phyloP scores from a whole-genome alignment of 2,329 filamentous ascomycete genomes.

The Arthrobotrys iridis region DNA sequence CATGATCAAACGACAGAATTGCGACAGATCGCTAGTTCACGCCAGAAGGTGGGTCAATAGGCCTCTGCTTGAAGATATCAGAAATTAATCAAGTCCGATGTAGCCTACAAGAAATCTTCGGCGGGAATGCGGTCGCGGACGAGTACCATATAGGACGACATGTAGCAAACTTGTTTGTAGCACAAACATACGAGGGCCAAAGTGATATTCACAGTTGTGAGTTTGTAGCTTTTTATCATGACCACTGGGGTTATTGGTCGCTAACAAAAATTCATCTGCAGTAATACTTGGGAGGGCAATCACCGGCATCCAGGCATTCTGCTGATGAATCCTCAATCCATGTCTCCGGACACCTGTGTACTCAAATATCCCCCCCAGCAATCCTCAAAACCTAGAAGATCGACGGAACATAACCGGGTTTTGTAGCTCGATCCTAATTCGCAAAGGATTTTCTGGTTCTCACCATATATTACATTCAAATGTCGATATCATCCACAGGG shows the following conservation, averaged over 20 bases:
- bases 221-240: constrained; percentile 62
- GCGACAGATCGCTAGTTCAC: constrained; percentile 84
- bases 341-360: no score
- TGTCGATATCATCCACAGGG: no score
- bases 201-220: constrained; percentile 90
- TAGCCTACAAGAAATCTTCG: constrained; percentile 93
- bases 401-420: no score
- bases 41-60: constrained; percentile 68
- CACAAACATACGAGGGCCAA: constrained; percentile 97
- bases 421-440: no score
- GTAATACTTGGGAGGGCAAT: constrained; percentile 75
- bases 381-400: no score
- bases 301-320: constrained; percentile 80
- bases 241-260: not conserved
- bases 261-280: not conserved
- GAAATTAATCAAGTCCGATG: not conserved
- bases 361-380: no score
- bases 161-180: constrained; percentile 95
- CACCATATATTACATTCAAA: no score
- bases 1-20: constrained; percentile 98
- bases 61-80: no score
- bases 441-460: no score
- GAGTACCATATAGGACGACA: constrained; percentile 96
- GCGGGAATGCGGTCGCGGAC: constrained; percentile 96
- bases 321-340: constrained; percentile 51